Percentiles rank a stretch among this genome's conserved stretches.
Evolutionary conservation across 2,329 filamentous ascomycete species (phyloP).

Genomic region (Penicillium brevicompactum): DNA sequence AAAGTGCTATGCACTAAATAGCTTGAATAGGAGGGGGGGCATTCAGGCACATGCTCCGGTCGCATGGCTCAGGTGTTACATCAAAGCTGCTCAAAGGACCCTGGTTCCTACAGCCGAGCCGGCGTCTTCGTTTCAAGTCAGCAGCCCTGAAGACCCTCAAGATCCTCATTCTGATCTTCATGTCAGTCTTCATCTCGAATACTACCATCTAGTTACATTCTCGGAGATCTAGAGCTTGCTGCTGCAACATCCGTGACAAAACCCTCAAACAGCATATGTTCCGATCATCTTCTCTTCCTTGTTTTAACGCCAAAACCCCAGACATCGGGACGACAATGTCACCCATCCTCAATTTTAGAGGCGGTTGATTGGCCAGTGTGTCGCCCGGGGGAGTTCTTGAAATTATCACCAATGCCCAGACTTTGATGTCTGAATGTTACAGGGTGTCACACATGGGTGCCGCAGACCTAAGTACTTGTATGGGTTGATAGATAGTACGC

Average conservation of each 20-base stretch:
- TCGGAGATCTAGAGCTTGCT: too few relatives aligned
- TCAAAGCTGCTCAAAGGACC: constrained; percentile 13
- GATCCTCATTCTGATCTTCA: neutral
- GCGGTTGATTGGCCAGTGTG: constrained; percentile 5
- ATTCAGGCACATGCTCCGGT: constrained; percentile 16
- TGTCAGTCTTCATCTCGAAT: neutral
- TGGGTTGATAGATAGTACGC: neutral
- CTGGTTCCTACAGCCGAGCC: constrained; percentile 15
- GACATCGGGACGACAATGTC: constrained; percentile 12
- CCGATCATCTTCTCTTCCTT: constrained; percentile 1
- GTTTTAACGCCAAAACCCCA: neutral
- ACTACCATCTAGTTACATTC: constrained; percentile 1
- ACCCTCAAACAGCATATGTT: constrained; percentile 5
- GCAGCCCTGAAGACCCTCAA: neutral
- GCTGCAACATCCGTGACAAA: neutral
- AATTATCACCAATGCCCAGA: neutral
- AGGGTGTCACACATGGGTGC: neutral
- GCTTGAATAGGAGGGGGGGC: neutral
- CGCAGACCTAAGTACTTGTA: too few relatives aligned
- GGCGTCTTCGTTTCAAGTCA: neutral
- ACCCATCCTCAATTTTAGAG: constrained; percentile 2
- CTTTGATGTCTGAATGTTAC: neutral
- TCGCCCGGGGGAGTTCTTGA: neutral
- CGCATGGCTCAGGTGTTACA: constrained; percentile 25
- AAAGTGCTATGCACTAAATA: neutral